Conservation (phyloP, 345 rosid species). For the rapeseed (Brassica napus) region DNA sequence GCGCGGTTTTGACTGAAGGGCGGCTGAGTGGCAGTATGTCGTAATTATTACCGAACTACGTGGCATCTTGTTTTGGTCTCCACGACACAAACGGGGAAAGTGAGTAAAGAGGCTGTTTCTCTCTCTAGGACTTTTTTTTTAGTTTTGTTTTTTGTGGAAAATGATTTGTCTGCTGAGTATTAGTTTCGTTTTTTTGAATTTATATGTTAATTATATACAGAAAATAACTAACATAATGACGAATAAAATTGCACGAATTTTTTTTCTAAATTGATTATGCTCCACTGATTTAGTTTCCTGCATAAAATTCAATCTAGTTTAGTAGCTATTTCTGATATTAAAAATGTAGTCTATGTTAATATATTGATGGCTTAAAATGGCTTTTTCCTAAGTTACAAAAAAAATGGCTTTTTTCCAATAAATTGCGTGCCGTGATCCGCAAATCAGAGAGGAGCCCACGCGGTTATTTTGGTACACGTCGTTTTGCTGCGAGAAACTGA, state of each 20-base stretch:
- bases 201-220: too few relatives aligned
- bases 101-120: neutral
- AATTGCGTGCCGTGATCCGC: neutral
- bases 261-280: too few relatives aligned
- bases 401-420: too few relatives aligned
- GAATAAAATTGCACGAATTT: too few relatives aligned
- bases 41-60: slow-evolving; percentile 4
- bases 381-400: too few relatives aligned
- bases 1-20: slow-evolving; percentile 40
- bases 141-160: neutral
- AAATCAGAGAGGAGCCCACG: slow-evolving; percentile 10
- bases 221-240: too few relatives aligned
- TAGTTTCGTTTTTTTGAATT: too few relatives aligned
- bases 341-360: neutral
- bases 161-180: neutral
- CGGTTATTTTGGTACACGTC: slow-evolving; percentile 15
- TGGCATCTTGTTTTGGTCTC: slow-evolving; percentile 34
- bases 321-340: neutral
- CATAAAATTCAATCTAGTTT: too few relatives aligned
- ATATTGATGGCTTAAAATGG: neutral
- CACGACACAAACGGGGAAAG: slow-evolving; percentile 34
- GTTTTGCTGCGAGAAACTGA: neutral
- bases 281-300: too few relatives aligned
- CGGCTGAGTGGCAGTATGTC: slow-evolving; percentile 30
- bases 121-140: neutral